These are phyloP conservation scores for Mucor circinelloides DNA, from an alignment of 371 early-diverging fungal species.

Conservation along the genomic window DNA sequence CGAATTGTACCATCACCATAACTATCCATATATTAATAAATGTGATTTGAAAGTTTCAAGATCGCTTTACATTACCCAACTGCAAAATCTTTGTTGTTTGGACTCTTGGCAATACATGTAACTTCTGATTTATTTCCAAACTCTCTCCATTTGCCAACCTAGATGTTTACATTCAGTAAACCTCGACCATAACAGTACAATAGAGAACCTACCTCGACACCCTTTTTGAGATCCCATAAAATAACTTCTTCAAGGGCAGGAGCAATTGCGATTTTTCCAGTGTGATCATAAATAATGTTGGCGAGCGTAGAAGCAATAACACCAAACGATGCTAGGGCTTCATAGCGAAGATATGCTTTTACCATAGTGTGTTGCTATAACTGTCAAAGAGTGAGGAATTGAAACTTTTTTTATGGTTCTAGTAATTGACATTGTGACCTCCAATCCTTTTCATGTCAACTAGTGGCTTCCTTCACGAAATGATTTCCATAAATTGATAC, in stretches of 20 bases:
- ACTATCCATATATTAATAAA: slow-evolving; percentile 22
- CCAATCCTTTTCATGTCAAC: background rate
- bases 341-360: slow-evolving; percentile 87
- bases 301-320: slow-evolving; percentile 72
- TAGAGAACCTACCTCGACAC: slow-evolving; percentile 58
- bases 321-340: slow-evolving; percentile 79
- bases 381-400: background rate
- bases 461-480: background rate
- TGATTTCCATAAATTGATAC: background rate
- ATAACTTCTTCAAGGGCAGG: slow-evolving; percentile 85
- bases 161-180: background rate
- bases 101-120: slow-evolving; percentile 71
- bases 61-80: slow-evolving; percentile 64
- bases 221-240: slow-evolving; percentile 89
- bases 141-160: slow-evolving; percentile 77
- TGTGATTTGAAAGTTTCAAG: background rate
- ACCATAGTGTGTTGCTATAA: slow-evolving; percentile 46
- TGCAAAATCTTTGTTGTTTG: slow-evolving; percentile 71
- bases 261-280: slow-evolving; percentile 73
- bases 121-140: slow-evolving; percentile 79
- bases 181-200: background rate
- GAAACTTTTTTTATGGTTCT: slow-evolving; percentile 3
- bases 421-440: background rate
- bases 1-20: slow-evolving; percentile 87
- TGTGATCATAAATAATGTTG: slow-evolving; percentile 73